Percentiles rank a stretch among this genome's conserved stretches.
phyloP scores from a whole-genome alignment of 192 early-diverging fungal species.

The Ambispora gerdemannii region DNA sequence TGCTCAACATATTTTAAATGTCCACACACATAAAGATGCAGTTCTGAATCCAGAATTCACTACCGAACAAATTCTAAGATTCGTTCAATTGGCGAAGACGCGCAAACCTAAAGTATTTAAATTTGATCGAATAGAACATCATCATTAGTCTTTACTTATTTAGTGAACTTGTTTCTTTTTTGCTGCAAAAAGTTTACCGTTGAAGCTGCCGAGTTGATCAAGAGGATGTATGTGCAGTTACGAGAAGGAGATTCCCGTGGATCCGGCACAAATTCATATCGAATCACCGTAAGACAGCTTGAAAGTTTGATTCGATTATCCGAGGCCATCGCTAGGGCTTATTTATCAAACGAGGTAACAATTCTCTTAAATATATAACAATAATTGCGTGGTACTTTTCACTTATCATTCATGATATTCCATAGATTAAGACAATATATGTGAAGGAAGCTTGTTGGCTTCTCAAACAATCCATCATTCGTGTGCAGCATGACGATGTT shows the following conservation, averaged over 20 bases:
- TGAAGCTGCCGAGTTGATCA: constrained; percentile 74
- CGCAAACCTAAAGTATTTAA: constrained; percentile 71
- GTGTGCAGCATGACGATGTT: constrained; percentile 74
- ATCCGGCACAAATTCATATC: constrained; percentile 65
- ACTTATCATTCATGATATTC: constrained; percentile 19
- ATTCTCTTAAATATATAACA: neutral
- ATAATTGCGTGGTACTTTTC: too few species aligned
- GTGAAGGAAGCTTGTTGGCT: constrained; percentile 84
- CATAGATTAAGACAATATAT: constrained; percentile 63
- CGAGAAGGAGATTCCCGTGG: constrained; percentile 83
- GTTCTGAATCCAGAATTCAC: constrained; percentile 69
- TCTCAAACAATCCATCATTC: constrained; percentile 86
- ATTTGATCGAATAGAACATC: neutral
- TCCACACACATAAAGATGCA: constrained; percentile 70
- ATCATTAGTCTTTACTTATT: neutral
- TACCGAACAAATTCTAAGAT: constrained; percentile 74
- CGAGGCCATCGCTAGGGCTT: constrained; percentile 89
- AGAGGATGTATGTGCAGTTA: constrained; percentile 82
- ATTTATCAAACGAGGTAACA: constrained; percentile 61
- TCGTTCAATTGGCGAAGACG: constrained; percentile 86
- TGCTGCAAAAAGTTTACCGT: constrained; percentile 51
- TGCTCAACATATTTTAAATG: constrained; percentile 86
- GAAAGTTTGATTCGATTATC: constrained; percentile 95
- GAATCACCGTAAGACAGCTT: constrained; percentile 95
- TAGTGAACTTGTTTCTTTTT: neutral